phyloP scores from a whole-genome alignment of 2,329 filamentous ascomycete species.

The Blastomyces gilchristii region DNA sequence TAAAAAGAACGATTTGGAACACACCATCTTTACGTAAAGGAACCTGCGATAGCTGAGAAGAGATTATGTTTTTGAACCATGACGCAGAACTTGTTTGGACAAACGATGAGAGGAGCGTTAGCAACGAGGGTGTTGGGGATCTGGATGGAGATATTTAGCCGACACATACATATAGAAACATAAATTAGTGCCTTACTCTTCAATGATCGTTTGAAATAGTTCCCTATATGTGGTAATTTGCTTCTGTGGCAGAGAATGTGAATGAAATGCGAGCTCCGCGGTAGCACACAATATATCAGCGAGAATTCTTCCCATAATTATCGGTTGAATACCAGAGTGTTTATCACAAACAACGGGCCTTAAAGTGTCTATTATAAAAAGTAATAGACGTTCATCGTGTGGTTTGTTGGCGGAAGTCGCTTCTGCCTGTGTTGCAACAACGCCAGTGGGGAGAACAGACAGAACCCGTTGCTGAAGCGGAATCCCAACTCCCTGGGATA shows the following conservation, averaged over 20 bases:
- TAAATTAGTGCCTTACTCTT: constrained; percentile 22
- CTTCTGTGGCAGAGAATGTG: constrained; percentile 16
- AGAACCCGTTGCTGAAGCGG: constrained; percentile 36
- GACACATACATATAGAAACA: neutral
- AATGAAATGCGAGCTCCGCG: constrained; percentile 32
- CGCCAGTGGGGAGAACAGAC: constrained; percentile 34
- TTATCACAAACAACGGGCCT: constrained; percentile 25
- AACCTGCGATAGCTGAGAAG: constrained; percentile 29
- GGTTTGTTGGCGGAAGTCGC: constrained; percentile 14
- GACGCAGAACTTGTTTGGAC: constrained; percentile 27
- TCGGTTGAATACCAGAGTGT: constrained; percentile 29
- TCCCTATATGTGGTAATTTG: constrained; percentile 17
- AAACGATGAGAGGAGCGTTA: constrained; percentile 30
- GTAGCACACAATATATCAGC: constrained; percentile 33
- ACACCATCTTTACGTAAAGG: constrained; percentile 34
- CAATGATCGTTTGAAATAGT: constrained; percentile 24
- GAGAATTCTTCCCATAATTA: constrained; percentile 31
- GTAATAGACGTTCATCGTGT: constrained; percentile 24
- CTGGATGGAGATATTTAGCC: constrained; percentile 16
- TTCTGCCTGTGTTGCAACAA: constrained; percentile 30
- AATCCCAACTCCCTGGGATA: constrained; percentile 35
- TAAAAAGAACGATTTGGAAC: constrained; percentile 33
- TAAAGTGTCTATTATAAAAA: constrained; percentile 23
- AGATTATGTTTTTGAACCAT: constrained; percentile 33
- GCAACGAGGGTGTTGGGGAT: constrained; percentile 27